These are phyloP conservation scores for Ceratobasidium sp. DNA, from an alignment of 1,284 basidiomycete genomes.

Conservation along the genomic window DNA sequence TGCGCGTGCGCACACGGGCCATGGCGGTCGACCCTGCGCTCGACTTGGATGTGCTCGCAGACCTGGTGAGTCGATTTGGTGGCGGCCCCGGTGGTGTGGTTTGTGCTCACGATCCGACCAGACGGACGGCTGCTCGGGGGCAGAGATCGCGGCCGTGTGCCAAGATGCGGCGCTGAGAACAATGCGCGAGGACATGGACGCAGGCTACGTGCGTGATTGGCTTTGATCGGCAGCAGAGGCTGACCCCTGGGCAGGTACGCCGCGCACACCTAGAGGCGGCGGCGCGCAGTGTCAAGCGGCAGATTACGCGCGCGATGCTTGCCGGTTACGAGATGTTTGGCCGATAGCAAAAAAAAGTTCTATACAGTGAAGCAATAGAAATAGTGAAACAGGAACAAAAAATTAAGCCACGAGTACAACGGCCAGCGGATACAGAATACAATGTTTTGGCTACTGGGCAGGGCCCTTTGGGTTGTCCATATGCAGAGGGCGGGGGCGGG, in stretches of 20 bases:
- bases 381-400: conserved; percentile 6
- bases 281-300: conserved; percentile 76
- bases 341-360: conserved; percentile 56
- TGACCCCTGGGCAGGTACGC: conserved; percentile 68
- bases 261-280: conserved; percentile 81
- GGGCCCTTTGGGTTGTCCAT: conserved; percentile 70
- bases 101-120: conserved; percentile 55
- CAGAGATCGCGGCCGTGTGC: conserved; percentile 91
- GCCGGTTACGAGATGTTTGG: conserved; percentile 71
- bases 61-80: conserved; percentile 67
- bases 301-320: conserved; percentile 89
- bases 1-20: conserved; percentile 77
- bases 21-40: conserved; percentile 86
- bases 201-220: conserved; percentile 70
- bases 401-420: conserved; percentile 9
- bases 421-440: conserved; percentile 24
- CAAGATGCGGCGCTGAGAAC: conserved; percentile 95
- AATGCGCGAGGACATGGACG: conserved; percentile 87
- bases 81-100: background rate
- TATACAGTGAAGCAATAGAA: conserved; percentile 21
- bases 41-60: conserved; percentile 77
- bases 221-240: conserved; percentile 34
- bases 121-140: conserved; percentile 96
- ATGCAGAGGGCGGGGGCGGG: conserved; percentile 80
- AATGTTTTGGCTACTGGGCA: conserved; percentile 27